Percentiles rank a stretch among this genome's conserved stretches.
Evolutionary conservation across 164 flowering plant genomes (phyloP).

Genomic region (Taxillus chinensis): DNA sequence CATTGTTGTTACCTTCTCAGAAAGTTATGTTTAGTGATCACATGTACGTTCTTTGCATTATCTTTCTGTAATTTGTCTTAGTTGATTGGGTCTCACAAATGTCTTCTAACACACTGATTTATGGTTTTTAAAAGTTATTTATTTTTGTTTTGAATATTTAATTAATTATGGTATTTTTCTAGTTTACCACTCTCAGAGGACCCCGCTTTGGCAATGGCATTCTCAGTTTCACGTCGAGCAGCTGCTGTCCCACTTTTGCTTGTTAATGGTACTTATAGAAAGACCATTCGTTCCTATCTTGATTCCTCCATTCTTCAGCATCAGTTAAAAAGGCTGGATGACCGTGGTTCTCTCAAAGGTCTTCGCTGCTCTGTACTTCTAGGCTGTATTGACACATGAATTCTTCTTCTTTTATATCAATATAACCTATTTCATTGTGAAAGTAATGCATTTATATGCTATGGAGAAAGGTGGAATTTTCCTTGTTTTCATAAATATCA

Average conservation of each 20-base stretch:
- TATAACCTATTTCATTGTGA: neutral
- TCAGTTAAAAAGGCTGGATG: slow-evolving; percentile 78
- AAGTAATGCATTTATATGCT: too few species aligned
- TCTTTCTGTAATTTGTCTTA: neutral
- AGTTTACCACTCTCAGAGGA: slow-evolving; percentile 93
- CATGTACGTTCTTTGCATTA: slow-evolving; percentile 37
- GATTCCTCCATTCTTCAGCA: slow-evolving; percentile 89
- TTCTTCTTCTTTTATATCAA: neutral
- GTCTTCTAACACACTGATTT: too few species aligned
- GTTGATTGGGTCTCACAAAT: neutral
- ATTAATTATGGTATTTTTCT: neutral
- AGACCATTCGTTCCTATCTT: slow-evolving; percentile 67
- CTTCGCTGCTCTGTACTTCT: neutral
- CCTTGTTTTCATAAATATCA: too few species aligned
- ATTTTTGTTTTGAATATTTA: too few species aligned
- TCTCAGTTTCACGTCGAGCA: slow-evolving; percentile 88
- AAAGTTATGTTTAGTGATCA: slow-evolving; percentile 51
- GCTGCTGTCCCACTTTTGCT: slow-evolving; percentile 90
- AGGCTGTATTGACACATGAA: neutral
- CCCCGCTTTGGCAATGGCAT: slow-evolving; percentile 99
- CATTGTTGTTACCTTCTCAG: slow-evolving; percentile 75
- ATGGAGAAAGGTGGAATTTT: too few species aligned
- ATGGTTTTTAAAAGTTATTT: too few species aligned
- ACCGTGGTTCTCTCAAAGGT: slow-evolving; percentile 80
- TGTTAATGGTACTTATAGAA: slow-evolving; percentile 89